These are phyloP conservation scores for Dysphania ambrosioides DNA, from an alignment of 148 eudicot genomes.

Conservation along the genomic window DNA sequence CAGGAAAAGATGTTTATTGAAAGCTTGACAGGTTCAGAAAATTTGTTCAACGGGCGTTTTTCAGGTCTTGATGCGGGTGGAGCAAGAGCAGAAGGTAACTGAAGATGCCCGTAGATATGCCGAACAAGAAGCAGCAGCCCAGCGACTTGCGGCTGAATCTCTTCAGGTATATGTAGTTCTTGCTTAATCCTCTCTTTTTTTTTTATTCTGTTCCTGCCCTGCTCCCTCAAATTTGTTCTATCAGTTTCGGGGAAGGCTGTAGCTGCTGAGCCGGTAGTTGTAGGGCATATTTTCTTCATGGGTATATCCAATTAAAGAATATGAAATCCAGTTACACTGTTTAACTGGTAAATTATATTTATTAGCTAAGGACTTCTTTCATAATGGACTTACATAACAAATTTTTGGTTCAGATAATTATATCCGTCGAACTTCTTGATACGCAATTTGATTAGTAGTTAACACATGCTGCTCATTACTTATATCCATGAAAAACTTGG, in stretches of 20 bases:
- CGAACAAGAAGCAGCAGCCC: slow-evolving; percentile 88
- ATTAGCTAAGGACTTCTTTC: neutral
- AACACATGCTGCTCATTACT: neutral
- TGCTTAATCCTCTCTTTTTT: neutral
- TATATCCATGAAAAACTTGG: neutral
- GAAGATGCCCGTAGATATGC: slow-evolving; percentile 97
- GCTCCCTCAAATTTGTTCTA: too few species aligned
- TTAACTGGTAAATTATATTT: neutral
- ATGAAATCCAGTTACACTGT: neutral
- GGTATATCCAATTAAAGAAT: neutral
- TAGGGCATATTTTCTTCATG: too few species aligned
- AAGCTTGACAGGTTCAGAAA: neutral
- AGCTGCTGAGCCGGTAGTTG: too few species aligned
- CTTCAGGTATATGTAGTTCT: slow-evolving; percentile 59
- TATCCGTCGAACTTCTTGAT: neutral
- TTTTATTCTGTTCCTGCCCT: neutral
- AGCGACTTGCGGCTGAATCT: slow-evolving; percentile 72
- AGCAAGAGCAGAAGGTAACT: slow-evolving; percentile 93
- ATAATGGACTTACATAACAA: neutral
- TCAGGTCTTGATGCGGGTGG: slow-evolving; percentile 95
- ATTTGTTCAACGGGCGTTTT: slow-evolving; percentile 14
- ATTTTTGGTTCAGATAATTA: neutral
- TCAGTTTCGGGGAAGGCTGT: too few species aligned
- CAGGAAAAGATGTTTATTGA: too few species aligned
- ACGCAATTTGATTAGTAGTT: neutral